A percentile compares a stretch with the other conserved stretches of the same genome.
Evolutionary conservation across 176 grass and related monocot genomes (phyloP).

Genomic region (Aegilops tauschii): DNA sequence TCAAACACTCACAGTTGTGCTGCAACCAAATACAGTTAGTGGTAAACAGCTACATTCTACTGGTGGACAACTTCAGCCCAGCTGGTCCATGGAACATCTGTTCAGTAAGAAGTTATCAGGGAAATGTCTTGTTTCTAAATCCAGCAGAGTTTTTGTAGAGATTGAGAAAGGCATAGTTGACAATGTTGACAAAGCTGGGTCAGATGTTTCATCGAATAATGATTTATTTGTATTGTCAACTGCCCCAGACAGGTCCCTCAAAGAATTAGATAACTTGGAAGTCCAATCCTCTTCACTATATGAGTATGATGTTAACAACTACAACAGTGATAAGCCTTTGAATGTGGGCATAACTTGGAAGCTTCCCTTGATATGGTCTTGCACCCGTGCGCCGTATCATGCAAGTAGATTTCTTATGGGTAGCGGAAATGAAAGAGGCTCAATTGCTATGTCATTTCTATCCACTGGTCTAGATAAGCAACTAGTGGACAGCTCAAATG

Average conservation of each 20-base stretch:
- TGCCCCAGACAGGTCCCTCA: conserved; percentile 57
- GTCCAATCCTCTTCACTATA: conserved; percentile 51
- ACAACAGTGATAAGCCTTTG: conserved; percentile 59
- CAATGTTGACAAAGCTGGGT: conserved; percentile 32
- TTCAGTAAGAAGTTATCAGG: conserved; percentile 74
- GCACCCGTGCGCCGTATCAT: conserved; percentile 61
- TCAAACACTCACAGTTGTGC: conserved; percentile 80
- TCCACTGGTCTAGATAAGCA: conserved; percentile 50
- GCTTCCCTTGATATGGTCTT: conserved; percentile 61
- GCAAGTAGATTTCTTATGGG: conserved; percentile 95
- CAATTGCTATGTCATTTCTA: conserved; percentile 87
- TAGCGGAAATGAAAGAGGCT: conserved; percentile 96
- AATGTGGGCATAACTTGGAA: conserved; percentile 90
- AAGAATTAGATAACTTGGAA: conserved; percentile 41
- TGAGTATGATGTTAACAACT: conserved; percentile 69
- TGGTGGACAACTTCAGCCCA: conserved; percentile 55
- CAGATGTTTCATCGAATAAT: conserved; percentile 46
- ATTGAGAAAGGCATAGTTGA: conserved; percentile 54
- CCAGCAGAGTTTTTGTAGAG: conserved; percentile 82
- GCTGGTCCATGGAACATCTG: conserved; percentile 80
- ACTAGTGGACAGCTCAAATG: conserved; percentile 44
- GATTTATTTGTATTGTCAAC: conserved; percentile 56
- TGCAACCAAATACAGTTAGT: conserved; percentile 43
- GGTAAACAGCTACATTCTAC: conserved; percentile 31
- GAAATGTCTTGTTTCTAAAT: conserved; percentile 70